Base-by-base conservation (phyloP, 441 rosid species). In the Raphanus hybrid region DNA sequence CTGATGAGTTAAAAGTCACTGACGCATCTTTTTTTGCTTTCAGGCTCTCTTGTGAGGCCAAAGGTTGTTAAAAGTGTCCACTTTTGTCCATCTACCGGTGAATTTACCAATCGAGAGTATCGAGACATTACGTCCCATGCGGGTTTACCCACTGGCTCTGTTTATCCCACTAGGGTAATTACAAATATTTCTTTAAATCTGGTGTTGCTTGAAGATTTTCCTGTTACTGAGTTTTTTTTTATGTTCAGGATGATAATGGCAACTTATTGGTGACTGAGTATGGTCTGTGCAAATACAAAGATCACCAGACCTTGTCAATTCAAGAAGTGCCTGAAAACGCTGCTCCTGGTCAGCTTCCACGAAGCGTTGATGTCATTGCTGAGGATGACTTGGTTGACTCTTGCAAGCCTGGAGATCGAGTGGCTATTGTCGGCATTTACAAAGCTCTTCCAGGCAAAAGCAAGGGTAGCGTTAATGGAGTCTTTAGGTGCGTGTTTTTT, bases 281-380 rank as follows among this genome's bases (percentile, higher is more conserved):
- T 80, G 98, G 99, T 34, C 75, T 96, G 67, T 96, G 99, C 87
- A 85, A 82, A 76, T 96, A 96, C 75, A 96, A 92, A 86, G 99
- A 96, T 84, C 99, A 96, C 74, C 99, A 96, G 86, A 93, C 98
- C 76, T 77, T 96, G 82, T 92, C 99, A 62, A 87, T 96, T 82
- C 99, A 96, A 86, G 99, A 96, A 89, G 92, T 96, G 68, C 99
- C 99, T 10, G 99, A 96, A 82, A 96, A 93, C 78, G 86, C 99
- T 84, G 98, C 99, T 82, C 99, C 99, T 76, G 99, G 99, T 80
- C 99, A 96, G 86, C 97, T 96, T 81, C 99, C 99, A 63, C 87
- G 99, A 57, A 92, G 97, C 0, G 97, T 96, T 65, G 99, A 96
- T 87, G 85, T 90, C 75, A 91, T 96, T 70, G 93, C 91, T 72